Evolutionary conservation across 495 filamentous ascomycete species (phyloP), one percentile per base, ranked within the genome.

Genomic region (Penicillium chermesinum): DNA sequence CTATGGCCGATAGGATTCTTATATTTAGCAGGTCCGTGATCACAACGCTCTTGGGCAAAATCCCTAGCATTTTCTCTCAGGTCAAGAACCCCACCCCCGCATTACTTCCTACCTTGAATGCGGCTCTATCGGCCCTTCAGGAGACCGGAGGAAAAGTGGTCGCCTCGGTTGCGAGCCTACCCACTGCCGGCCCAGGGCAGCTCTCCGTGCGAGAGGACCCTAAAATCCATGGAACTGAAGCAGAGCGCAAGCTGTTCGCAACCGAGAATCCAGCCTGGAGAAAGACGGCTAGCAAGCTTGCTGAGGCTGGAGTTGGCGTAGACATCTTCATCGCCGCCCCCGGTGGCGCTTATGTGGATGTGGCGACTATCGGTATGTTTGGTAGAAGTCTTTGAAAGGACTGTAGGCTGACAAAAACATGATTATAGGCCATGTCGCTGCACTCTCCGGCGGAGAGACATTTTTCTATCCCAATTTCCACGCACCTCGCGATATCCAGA

Each of bases 401-500:
- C 12, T 7, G 6, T 5, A 17, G 15, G 3, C 13, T 4, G 1
- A 57, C 41, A 50, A 66, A 59, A 41, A 54, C 33, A 18, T 12
- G 21, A 34, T 17, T 25, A 12, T 34, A 70, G 70, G 71, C 44
- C 66, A 76, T 54, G 59, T 74, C 7, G 59, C 66, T 25, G 61
- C 60, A 20, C 65, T 85, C 7, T 95, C 86, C 2, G 93, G 94
- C 47, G 93, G 93, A 38, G 94, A 97, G 64, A 87, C 80, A 0
- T 97, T 86, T 69, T 95, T 93, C 72, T 99, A 96, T 55, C 89
- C 93, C 14, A 97, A 95, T 59, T 99, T 94, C 73, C 82, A 95
- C 47, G 81, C 84, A 10, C 87, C 86, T 4, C 80, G 93, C 12
- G 93, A 99, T 62, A 79, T 82, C 25, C 72, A 84, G 47, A 93